Evolutionary conservation across 148 eudicot species (phyloP).

Genomic region (Chenopodium berlandieri): DNA sequence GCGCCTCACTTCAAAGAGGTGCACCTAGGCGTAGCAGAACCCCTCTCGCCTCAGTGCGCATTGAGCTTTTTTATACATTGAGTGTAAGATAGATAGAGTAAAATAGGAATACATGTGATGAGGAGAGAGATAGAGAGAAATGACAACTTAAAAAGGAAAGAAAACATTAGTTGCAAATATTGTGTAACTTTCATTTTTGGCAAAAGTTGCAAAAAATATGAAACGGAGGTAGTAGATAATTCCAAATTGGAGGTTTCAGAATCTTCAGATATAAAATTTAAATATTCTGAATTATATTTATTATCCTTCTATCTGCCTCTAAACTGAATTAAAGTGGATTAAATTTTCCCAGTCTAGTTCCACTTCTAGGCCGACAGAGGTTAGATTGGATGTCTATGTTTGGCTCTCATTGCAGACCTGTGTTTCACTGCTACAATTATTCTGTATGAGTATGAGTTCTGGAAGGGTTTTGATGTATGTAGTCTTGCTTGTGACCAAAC

Average conservation of each 20-base stretch:
- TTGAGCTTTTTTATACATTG: no score
- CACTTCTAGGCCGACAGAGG: neutral
- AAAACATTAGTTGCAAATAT: no score
- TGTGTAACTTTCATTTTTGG: no score
- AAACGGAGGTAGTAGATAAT: neutral
- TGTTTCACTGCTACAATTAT: neutral
- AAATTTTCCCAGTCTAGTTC: neutral
- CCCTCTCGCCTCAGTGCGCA: no score
- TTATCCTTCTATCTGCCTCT: neutral
- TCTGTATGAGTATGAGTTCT: neutral
- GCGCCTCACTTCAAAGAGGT: no score
- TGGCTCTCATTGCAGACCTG: neutral
- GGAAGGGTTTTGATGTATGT: neutral
- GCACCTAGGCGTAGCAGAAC: no score
- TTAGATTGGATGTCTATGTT: neutral
- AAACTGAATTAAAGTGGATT: neutral
- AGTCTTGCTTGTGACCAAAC: neutral
- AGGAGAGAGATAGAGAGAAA: no score
- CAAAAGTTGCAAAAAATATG: no score
- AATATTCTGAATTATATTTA: neutral
- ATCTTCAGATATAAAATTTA: neutral
- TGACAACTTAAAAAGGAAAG: no score
- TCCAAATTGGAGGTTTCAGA: neutral
- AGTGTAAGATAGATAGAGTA: no score
- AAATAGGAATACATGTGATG: no score